A percentile compares a stretch with the other conserved stretches of the same genome.
Evolutionary conservation across 140 eudicot species (phyloP).

Genomic region (Eryngium alpinum): DNA sequence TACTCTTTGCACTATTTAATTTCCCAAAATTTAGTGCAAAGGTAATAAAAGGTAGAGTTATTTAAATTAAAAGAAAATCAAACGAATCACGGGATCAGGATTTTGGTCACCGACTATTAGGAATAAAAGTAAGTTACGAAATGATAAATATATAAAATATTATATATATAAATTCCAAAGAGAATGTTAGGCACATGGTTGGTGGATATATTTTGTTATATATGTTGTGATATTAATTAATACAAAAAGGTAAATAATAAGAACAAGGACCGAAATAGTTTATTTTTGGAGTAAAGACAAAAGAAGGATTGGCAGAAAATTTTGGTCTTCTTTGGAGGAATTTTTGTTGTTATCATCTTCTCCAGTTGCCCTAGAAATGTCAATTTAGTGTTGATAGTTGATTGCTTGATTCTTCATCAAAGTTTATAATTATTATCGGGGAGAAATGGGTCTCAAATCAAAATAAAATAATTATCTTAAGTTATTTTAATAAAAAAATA

Average conservation of each 20-base stretch:
- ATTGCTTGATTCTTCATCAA: no score
- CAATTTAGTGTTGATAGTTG: no score
- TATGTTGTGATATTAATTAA: background rate
- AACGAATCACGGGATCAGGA: constrained; percentile 14
- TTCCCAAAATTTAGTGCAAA: background rate
- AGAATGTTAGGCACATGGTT: background rate
- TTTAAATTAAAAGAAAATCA: background rate
- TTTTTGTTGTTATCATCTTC: no score
- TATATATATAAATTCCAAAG: background rate
- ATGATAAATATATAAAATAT: background rate
- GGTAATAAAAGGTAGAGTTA: background rate
- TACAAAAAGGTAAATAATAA: background rate
- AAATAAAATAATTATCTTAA: no score
- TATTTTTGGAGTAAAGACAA: no score
- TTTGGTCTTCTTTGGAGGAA: no score
- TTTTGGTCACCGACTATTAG: background rate
- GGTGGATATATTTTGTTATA: background rate
- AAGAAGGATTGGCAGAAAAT: no score
- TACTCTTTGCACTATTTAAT: background rate
- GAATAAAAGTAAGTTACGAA: background rate
- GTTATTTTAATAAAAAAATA: no score
- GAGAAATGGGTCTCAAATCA: no score
- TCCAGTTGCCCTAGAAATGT: no score
- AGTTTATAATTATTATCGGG: no score
- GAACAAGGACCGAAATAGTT: no score